Evolutionary conservation across 139 green algal genomes (phyloP).

Genomic region (Klebsormidium nitens): DNA sequence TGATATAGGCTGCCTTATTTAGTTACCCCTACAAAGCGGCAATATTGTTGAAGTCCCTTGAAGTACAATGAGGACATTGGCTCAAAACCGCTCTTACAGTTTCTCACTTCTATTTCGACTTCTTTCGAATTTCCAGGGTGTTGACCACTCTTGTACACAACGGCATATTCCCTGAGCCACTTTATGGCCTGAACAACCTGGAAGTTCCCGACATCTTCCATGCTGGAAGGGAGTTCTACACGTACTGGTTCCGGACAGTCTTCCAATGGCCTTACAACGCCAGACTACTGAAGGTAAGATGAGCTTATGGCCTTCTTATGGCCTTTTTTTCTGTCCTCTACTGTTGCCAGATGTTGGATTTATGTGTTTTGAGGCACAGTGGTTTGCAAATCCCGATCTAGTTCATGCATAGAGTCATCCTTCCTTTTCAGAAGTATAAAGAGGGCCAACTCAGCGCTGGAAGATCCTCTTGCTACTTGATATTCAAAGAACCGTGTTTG

Average conservation of each 20-base stretch:
- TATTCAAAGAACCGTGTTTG: too few species aligned
- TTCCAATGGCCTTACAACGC: slow-evolving; percentile 23
- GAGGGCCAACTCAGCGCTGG: too few species aligned
- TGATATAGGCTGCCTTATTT: neutral
- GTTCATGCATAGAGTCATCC: too few species aligned
- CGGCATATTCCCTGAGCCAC: slow-evolving; percentile 38
- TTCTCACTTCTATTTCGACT: slow-evolving; percentile 9
- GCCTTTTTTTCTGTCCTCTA: too few species aligned
- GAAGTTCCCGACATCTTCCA: slow-evolving; percentile 26
- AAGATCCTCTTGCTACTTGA: too few species aligned
- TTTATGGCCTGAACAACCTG: slow-evolving; percentile 32
- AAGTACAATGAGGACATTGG: neutral
- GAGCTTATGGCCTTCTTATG: too few species aligned
- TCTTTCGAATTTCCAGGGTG: slow-evolving; percentile 17
- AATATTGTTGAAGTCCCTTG: neutral
- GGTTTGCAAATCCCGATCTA: too few species aligned
- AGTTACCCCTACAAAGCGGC: neutral
- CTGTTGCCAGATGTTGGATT: too few species aligned
- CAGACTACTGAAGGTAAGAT: too few species aligned
- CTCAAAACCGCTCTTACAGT: slow-evolving; percentile 7
- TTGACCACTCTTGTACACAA: slow-evolving; percentile 32
- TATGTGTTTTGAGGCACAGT: too few species aligned
- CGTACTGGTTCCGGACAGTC: slow-evolving; percentile 37
- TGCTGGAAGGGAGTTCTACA: slow-evolving; percentile 36
- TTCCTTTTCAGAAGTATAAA: too few species aligned